Evolutionary conservation across 306 rosid genomes (phyloP).

Genomic region (Lathyrus oleraceus): DNA sequence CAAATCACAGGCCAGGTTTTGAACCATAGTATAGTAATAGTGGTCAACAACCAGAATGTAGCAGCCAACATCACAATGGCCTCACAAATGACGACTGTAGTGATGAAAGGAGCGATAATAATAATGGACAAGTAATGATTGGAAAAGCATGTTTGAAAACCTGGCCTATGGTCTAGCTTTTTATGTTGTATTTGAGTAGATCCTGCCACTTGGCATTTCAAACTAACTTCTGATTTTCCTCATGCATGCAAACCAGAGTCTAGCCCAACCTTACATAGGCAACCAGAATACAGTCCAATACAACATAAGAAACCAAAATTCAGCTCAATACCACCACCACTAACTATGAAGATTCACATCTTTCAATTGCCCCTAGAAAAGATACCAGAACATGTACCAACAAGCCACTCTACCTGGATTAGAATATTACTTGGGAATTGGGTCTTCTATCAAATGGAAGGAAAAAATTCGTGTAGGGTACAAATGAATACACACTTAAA

Average conservation of each 20-base stretch:
- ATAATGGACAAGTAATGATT: constrained; percentile 44
- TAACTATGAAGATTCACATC: not conserved
- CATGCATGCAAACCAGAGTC: too few species aligned
- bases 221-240: too few species aligned
- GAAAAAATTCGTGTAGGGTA: not conserved
- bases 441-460: not conserved
- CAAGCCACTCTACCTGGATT: not conserved
- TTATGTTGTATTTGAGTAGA: not conserved
- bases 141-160: constrained; percentile 48
- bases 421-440: not conserved
- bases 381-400: not conserved
- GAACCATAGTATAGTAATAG: constrained; percentile 31
- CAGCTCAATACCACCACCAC: not conserved
- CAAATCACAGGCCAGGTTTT: constrained; percentile 62
- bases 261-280: too few species aligned
- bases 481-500: not conserved
- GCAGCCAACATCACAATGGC: constrained; percentile 23
- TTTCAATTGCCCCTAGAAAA: not conserved
- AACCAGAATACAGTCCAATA: too few species aligned
- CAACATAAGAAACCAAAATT: too few species aligned
- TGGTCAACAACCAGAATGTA: constrained; percentile 19
- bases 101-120: constrained; percentile 38
- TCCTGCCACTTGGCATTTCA: not conserved
- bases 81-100: constrained; percentile 40
- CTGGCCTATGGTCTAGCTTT: not conserved